Conservation (phyloP, 768 basidiomycete genomes). For the Calocera viscosa region DNA sequence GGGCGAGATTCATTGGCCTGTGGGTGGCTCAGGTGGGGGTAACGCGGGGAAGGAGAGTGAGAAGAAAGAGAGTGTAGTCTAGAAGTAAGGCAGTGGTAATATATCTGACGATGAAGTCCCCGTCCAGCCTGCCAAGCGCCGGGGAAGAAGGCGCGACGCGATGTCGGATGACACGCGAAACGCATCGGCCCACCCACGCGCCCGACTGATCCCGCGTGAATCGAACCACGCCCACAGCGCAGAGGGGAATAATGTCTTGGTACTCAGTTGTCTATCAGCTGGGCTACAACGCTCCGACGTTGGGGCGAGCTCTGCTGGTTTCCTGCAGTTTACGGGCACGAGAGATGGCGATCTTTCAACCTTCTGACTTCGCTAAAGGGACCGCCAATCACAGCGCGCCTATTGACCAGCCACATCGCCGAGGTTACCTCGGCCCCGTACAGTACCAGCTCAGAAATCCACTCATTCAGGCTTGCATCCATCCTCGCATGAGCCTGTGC, state of each 20-base stretch:
- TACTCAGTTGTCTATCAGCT: neutral
- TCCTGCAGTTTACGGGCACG: neutral
- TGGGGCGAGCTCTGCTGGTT: neutral
- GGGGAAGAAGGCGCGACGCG: too few relatives aligned
- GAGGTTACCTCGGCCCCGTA: neutral
- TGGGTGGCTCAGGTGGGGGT: too few relatives aligned
- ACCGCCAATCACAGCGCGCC: neutral
- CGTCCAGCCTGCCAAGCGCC: too few relatives aligned
- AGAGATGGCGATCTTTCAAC: neutral
- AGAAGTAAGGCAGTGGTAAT: neutral
- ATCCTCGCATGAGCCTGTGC: too few relatives aligned
- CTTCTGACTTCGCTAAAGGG: neutral
- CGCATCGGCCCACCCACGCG: neutral
- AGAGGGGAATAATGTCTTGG: neutral
- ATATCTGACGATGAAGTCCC: too few relatives aligned
- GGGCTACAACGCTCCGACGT: neutral
- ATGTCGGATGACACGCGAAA: neutral
- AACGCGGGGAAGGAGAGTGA: neutral
- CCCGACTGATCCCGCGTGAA: neutral
- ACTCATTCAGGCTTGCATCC: too few relatives aligned
- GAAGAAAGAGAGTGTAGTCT: neutral
- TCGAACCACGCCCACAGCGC: neutral
- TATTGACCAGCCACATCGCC: neutral
- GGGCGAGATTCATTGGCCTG: slow-evolving; percentile 9
- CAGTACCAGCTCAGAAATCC: too few relatives aligned